phyloP scores from a whole-genome alignment of 2,329 filamentous ascomycete genomes.

The Epicoccum sorghinum region DNA sequence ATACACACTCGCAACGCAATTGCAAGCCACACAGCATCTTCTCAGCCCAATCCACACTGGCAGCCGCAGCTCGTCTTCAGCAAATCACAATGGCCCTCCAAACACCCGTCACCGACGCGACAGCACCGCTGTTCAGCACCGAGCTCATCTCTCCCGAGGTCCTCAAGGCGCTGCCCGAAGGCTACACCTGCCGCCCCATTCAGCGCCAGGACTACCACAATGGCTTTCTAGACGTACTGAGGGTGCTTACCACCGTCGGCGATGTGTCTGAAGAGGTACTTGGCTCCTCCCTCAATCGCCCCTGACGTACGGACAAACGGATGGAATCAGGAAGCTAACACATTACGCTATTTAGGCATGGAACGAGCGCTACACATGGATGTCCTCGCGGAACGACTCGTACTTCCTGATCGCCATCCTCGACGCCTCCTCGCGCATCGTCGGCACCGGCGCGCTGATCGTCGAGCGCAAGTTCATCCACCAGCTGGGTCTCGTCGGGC shows the following conservation, averaged over 20 bases:
- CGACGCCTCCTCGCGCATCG: slow-evolving; percentile 72
- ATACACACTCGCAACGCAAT: slow-evolving; percentile 1
- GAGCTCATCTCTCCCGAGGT: slow-evolving; percentile 80
- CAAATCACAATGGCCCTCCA: slow-evolving; percentile 10
- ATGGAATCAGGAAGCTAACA: slow-evolving; percentile 1
- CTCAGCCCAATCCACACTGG: neutral
- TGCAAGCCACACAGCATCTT: neutral
- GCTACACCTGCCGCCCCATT: slow-evolving; percentile 83
- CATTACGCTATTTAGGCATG: slow-evolving; percentile 54
- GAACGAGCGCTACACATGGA: slow-evolving; percentile 81
- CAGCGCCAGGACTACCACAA: slow-evolving; percentile 76
- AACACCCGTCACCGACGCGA: slow-evolving; percentile 32
- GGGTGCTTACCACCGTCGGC: slow-evolving; percentile 90
- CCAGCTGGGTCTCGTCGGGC: slow-evolving; percentile 80
- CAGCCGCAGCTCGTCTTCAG: slow-evolving; percentile 4
- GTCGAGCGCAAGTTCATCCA: slow-evolving; percentile 96
- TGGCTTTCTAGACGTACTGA: slow-evolving; percentile 89
- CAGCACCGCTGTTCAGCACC: slow-evolving; percentile 72
- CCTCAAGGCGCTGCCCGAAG: slow-evolving; percentile 72
- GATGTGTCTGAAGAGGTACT: slow-evolving; percentile 73
- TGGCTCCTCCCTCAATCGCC: neutral
- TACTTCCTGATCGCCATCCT: slow-evolving; percentile 90
- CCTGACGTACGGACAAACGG: neutral
- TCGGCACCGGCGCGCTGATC: slow-evolving; percentile 88
- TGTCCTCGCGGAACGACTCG: slow-evolving; percentile 72